Evolutionary conservation across 495 filamentous ascomycete species (phyloP), one percentile per base, ranked within the genome.

Genomic region (Penicillium parvum): DNA sequence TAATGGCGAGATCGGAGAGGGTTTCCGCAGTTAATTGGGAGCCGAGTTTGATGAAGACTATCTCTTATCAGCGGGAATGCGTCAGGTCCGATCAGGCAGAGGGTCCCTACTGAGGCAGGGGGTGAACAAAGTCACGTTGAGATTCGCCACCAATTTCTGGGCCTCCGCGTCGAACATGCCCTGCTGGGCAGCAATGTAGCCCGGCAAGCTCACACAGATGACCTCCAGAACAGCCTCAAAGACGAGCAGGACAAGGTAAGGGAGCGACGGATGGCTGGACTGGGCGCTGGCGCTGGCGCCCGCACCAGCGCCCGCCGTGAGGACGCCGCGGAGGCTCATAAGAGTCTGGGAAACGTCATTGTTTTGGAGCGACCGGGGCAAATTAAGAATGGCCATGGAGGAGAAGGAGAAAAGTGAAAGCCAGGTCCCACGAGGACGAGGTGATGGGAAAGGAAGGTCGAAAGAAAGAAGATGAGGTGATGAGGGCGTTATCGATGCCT

Each of bases 21-120:
- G 95, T 95, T 51, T 89, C 84, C 32, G 89, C 84, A 19, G 84
- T 95, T 38, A 98, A 75, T 67, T 98, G 92, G 5, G 86, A 91
- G n/a, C 91, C 92, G 16, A 98, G 75, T 66, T 97, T 98, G 19
- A 86, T 95, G 71, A 97, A 98, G 60, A 98, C 90, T 96, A 49
- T 35, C 11, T 40, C 9, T 25, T 10, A 14, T 39, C 28, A 27
- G 15, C 21, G 15, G 5, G 19, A 36, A 15, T 26, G 7, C 10
- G 30, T 33, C 22, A 39, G 18, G 9, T 9, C 29, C 28, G 19
- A 18, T 26, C 8, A 19, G 25, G 8, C 22, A 26, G 27, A 12
- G 29, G 11, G 9, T 22, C 64, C 87, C 47, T 83, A 95, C 89
- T 94, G 48, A 98, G 79, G 57, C 94, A 97, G 40, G 92, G 92